Evolutionary conservation across 148 eudicot species (phyloP).

Genomic region (Fagopyrum tataricum): DNA sequence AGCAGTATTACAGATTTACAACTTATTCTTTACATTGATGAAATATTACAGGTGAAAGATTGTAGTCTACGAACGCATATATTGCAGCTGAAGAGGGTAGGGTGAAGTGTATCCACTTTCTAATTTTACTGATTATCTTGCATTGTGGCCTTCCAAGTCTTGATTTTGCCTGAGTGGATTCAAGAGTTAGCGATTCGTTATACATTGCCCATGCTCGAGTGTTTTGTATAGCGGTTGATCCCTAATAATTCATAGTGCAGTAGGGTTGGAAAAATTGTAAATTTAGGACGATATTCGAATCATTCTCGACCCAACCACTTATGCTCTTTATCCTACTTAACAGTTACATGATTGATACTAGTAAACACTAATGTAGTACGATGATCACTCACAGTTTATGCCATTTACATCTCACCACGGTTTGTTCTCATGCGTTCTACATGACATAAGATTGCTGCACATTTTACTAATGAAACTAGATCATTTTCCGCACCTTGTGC

Average conservation of each 20-base stretch:
- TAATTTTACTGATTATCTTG: not conserved
- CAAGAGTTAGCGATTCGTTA: not conserved
- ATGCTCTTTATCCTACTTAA: not conserved
- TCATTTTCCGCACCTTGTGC: too few species aligned
- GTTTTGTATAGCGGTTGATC: slow-evolving; percentile 2
- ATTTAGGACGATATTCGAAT: not conserved
- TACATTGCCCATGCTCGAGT: not conserved
- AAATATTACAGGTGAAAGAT: slow-evolving; percentile 49
- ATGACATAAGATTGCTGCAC: too few species aligned
- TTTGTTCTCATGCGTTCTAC: not conserved
- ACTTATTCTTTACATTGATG: not conserved
- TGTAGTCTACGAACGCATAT: slow-evolving; percentile 63
- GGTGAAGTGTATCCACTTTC: not conserved
- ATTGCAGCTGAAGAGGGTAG: slow-evolving; percentile 33
- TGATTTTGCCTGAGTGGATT: not conserved
- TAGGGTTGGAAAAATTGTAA: slow-evolving; percentile 4
- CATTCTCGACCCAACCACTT: not conserved
- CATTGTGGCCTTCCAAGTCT: not conserved
- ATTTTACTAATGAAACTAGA: too few species aligned
- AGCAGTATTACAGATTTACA: not conserved
- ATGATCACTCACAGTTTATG: too few species aligned
- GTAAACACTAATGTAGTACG: too few species aligned
- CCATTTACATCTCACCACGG: not conserved
- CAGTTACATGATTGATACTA: too few species aligned
- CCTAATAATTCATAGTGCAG: not conserved